phyloP scores from a whole-genome alignment of 331 rosid genomes.

The Erythrophleum ivorense region DNA sequence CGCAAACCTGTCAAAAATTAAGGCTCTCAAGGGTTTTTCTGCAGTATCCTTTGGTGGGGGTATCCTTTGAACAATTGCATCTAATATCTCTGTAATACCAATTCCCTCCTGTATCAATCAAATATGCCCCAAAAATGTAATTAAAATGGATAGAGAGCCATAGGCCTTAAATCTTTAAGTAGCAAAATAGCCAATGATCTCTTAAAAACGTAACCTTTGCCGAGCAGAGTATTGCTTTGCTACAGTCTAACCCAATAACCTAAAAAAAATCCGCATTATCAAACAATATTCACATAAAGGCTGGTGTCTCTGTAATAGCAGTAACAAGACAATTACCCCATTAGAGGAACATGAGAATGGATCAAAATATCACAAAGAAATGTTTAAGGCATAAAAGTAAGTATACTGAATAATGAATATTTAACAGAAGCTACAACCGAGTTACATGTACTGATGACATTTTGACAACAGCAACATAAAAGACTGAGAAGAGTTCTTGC shows the following conservation, averaged over 20 bases:
- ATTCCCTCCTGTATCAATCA: conserved; percentile 95
- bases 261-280: conserved; percentile 41
- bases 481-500: no score
- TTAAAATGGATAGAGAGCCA: conserved; percentile 27
- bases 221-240: conserved; percentile 81
- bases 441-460: no score
- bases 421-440: no score
- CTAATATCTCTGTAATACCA: conserved; percentile 74
- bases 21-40: conserved; percentile 71
- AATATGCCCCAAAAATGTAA: conserved; percentile 42
- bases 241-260: conserved; percentile 85
- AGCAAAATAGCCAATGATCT: conserved; percentile 9
- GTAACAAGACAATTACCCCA: conserved; percentile 2
- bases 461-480: no score
- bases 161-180: neutral
- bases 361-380: no score
- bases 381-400: no score
- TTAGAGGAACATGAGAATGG: no score
- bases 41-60: conserved; percentile 78
- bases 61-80: conserved; percentile 73
- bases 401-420: no score
- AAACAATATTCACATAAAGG: neutral
- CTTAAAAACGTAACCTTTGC: conserved; percentile 74
- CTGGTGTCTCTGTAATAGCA: conserved; percentile 22
- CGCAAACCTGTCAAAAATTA: conserved; percentile 89